Evolutionary conservation across 192 early-diverging fungal species (phyloP).

Genomic region (Dissophora ornata): DNA sequence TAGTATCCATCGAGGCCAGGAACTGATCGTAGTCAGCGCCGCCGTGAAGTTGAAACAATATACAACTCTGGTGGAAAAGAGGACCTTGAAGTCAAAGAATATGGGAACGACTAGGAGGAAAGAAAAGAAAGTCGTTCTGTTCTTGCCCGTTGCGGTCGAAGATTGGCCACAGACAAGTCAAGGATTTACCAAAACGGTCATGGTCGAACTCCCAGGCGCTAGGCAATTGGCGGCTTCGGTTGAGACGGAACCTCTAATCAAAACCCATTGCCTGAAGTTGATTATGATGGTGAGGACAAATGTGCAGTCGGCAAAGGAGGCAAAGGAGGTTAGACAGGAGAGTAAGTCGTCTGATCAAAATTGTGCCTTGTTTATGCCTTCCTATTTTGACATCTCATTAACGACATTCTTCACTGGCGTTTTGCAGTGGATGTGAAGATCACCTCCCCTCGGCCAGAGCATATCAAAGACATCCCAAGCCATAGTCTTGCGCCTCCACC

Average conservation of each 20-base stretch:
- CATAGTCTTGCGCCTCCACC: slow-evolving; percentile 15
- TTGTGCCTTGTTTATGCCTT: no score
- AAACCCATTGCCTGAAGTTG: slow-evolving; percentile 35
- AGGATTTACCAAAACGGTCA: slow-evolving; percentile 31
- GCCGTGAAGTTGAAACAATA: slow-evolving; percentile 45
- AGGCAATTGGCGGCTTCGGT: slow-evolving; percentile 19
- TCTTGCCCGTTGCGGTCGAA: slow-evolving; percentile 13
- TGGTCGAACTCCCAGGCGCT: slow-evolving; percentile 32
- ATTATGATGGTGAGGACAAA: slow-evolving; percentile 45
- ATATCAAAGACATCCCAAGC: slow-evolving; percentile 6
- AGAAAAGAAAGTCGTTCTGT: slow-evolving; percentile 23
- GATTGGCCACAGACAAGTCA: slow-evolving; percentile 26
- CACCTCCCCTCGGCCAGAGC: slow-evolving; percentile 44
- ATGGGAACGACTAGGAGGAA: slow-evolving; percentile 7
- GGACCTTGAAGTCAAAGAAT: not conserved
- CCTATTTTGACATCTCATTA: no score
- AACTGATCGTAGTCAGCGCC: slow-evolving; percentile 24
- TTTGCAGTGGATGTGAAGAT: slow-evolving; percentile 34
- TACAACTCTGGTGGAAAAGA: slow-evolving; percentile 19
- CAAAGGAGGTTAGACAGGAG: slow-evolving; percentile 33
- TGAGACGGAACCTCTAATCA: slow-evolving; percentile 18
- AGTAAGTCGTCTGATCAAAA: no score
- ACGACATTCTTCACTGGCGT: not conserved
- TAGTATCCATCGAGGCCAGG: slow-evolving; percentile 18
- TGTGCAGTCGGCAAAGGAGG: slow-evolving; percentile 9